phyloP scores from a whole-genome alignment of 371 early-diverging fungal genomes.

The Actinomortierella ambigua region DNA sequence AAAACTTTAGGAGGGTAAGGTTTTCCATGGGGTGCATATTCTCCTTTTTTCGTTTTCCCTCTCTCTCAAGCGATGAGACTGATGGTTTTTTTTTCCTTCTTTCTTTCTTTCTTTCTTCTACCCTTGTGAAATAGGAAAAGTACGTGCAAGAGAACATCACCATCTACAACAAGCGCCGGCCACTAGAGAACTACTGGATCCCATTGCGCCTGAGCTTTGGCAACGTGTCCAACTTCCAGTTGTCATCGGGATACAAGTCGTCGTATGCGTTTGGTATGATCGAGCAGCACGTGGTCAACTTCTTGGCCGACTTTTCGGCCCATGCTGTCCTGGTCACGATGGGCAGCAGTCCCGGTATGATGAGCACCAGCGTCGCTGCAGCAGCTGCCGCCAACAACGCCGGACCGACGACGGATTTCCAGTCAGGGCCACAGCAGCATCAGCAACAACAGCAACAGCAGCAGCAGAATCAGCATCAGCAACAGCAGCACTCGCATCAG shows the following conservation, averaged over 20 bases:
- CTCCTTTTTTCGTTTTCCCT: neutral
- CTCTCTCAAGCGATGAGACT: neutral
- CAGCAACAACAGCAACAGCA: too few species aligned
- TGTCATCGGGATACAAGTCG: conserved; percentile 62
- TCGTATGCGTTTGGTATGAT: conserved; percentile 62
- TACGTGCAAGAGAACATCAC: conserved; percentile 71
- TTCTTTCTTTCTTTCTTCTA: neutral
- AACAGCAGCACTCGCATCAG: too few species aligned
- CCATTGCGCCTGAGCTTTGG: conserved; percentile 67
- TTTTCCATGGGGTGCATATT: neutral
- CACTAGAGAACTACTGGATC: conserved; percentile 65
- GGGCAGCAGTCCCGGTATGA: conserved; percentile 15
- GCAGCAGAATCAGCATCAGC: too few species aligned
- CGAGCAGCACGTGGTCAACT: conserved; percentile 59
- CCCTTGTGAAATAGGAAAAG: conserved; percentile 62
- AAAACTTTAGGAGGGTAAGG: conserved; percentile 57
- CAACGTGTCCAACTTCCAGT: conserved; percentile 63
- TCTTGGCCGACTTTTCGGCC: conserved; percentile 56
- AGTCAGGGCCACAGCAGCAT: conserved; percentile 3
- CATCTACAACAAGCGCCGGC: conserved; percentile 66
- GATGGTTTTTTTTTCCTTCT: neutral
- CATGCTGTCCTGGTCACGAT: conserved; percentile 37
- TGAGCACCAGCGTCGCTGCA: neutral
- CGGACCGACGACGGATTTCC: neutral
- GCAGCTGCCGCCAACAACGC: neutral